Percentiles rank a stretch among this genome's conserved stretches.
These are phyloP conservation scores for Scutellaria barbata DNA, from an alignment of 257 asterid genomes.

Conservation along the genomic window DNA sequence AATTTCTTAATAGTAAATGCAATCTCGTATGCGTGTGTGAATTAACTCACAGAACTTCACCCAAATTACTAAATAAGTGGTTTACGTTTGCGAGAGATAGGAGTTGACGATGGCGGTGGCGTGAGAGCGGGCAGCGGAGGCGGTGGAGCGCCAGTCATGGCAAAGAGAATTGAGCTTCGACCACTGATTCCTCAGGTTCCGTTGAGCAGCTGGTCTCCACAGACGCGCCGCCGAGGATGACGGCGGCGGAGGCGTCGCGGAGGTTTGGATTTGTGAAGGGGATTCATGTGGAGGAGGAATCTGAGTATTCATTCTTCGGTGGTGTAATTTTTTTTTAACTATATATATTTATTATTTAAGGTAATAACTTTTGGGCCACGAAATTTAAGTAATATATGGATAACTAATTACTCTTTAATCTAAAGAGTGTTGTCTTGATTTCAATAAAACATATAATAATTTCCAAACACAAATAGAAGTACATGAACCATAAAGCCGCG, in stretches of 20 bases:
- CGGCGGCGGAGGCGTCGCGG: slow-evolving; percentile 36
- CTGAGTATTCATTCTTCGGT: slow-evolving; percentile 29
- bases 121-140: slow-evolving; percentile 67
- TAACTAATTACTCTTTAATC: no score
- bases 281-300: slow-evolving; percentile 31
- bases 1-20: neutral
- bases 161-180: slow-evolving; percentile 63
- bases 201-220: slow-evolving; percentile 90
- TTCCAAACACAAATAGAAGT: no score
- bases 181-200: slow-evolving; percentile 89
- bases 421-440: no score
- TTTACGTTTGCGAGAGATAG: slow-evolving; percentile 71
- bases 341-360: neutral
- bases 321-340: neutral
- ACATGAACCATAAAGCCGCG: no score
- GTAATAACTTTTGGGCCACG: no score
- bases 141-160: slow-evolving; percentile 68
- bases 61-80: neutral
- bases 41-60: neutral
- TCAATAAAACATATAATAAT: no score
- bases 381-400: no score
- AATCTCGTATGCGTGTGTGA: neutral
- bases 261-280: slow-evolving; percentile 29
- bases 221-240: slow-evolving; percentile 53
- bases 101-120: slow-evolving; percentile 78